Evolutionary conservation across 2,329 filamentous ascomycete species (phyloP), one percentile per base, ranked within the genome.

Genomic region (Microthyrium microscopicum): DNA sequence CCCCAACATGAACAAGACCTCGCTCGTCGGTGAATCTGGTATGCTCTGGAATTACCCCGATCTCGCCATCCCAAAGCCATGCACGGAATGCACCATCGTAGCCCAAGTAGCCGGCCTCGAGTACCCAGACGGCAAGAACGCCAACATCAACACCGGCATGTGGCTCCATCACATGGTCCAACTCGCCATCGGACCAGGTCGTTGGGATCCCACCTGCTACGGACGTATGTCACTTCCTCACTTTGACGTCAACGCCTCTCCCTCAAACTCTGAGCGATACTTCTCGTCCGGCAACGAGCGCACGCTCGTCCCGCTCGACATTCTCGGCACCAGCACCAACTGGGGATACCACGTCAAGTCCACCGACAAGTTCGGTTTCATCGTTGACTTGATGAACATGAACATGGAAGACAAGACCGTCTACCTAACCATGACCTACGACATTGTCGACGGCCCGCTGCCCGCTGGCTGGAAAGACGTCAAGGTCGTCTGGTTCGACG

Each of bases 401-500:
- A 37, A 37, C 13, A 35, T 38, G n/a, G 17, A 37, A 11, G 35
- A 37, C 17, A 30, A 36, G 2, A 11, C 5, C 8, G 35, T 37
- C 5, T 37, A 37, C 21, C 22, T 37, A 4, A 37, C 35, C 9
- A 34, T 37, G 35, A 37, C 35, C 16, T 37, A 37, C 25, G 30
- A 35, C 12, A 28, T 28, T 15, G 18, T 37, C 16, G 31, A 36
- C n/a, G 35, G 35, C 9, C 5, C 33, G 5, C 29, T 31, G 16
- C 35, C 35, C 5, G 22, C 16, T n/a, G 31, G 13, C 4, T 37
- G 27, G 22, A 18, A 20, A 4, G 18, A 20, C 6, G 9, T 36
- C 16, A 35, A 30, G 20, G 22, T 24, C 5, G 31, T 37, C 9
- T 37, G 24, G 30, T 26, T 37, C 5, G 35, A 37, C 13, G 31